A percentile compares a stretch with the other conserved stretches of the same genome.
Evolutionary conservation across 371 early-diverging fungal species (phyloP).

Genomic region (Dipsacomyces acuminosporus): DNA sequence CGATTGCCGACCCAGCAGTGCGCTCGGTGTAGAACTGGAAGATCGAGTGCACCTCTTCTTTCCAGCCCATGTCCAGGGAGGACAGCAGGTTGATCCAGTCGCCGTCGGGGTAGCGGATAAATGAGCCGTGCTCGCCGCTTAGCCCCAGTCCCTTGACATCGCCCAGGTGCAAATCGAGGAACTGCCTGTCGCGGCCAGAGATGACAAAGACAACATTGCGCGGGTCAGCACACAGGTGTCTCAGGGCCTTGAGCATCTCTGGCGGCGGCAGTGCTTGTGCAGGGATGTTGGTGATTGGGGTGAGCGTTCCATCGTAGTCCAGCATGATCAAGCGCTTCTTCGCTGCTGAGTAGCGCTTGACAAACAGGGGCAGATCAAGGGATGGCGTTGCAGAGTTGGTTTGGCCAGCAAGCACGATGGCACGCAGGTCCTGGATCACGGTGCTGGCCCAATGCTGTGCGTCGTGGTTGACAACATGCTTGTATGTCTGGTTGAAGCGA

Average conservation of each 20-base stretch:
- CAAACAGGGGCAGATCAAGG: slow-evolving; percentile 26
- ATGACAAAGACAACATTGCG: slow-evolving; percentile 88
- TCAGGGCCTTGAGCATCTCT: slow-evolving; percentile 61
- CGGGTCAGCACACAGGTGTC: slow-evolving; percentile 66
- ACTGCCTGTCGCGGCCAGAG: slow-evolving; percentile 83
- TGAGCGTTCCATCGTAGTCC: slow-evolving; percentile 88
- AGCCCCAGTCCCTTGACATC: slow-evolving; percentile 71
- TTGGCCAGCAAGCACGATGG: slow-evolving; percentile 49
- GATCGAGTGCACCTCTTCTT: slow-evolving; percentile 68
- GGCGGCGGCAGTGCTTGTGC: slow-evolving; percentile 61
- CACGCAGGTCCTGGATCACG: slow-evolving; percentile 55
- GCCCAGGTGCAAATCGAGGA: slow-evolving; percentile 74
- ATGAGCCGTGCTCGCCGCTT: slow-evolving; percentile 85
- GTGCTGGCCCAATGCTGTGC: slow-evolving; percentile 62
- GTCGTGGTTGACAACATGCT: slow-evolving; percentile 40
- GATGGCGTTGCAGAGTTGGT: slow-evolving; percentile 55
- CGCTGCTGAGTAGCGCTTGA: slow-evolving; percentile 20
- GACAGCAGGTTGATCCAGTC: slow-evolving; percentile 76
- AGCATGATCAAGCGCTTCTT: slow-evolving; percentile 58
- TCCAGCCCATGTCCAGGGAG: slow-evolving; percentile 78
- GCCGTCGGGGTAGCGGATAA: slow-evolving; percentile 60
- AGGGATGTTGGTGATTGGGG: slow-evolving; percentile 63
- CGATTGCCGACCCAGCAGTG: slow-evolving; percentile 80
- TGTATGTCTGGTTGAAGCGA: slow-evolving; percentile 41
- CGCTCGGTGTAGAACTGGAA: slow-evolving; percentile 88